Conservation (phyloP, 345 rosid species). For the Syzygium aromaticum region DNA sequence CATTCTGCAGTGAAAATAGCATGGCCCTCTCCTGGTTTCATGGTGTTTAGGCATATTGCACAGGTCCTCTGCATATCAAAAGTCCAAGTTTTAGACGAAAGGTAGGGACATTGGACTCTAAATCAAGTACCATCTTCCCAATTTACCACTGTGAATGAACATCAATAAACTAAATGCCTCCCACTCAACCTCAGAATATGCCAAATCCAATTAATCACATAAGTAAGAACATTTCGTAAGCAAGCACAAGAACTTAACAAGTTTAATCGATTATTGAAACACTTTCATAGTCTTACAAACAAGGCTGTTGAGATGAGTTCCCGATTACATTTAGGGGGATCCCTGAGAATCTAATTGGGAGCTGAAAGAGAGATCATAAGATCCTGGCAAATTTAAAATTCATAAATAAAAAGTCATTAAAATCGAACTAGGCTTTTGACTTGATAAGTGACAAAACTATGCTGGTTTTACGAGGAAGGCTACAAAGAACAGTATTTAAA, state of each 20-base stretch:
- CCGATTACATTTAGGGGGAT: not conserved
- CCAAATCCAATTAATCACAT: not conserved
- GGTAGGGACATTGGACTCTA: not conserved
- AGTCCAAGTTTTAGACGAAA: conserved; percentile 8
- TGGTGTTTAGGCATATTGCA: conserved; percentile 74
- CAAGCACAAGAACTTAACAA: not conserved
- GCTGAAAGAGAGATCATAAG: not conserved
- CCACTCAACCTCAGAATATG: not conserved
- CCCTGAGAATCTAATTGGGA: not conserved
- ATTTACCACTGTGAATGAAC: conserved; percentile 2
- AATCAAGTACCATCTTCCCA: conserved; percentile 1
- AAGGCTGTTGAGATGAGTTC: not conserved
- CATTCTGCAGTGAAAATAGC: conserved; percentile 98
- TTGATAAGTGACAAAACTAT: not conserved
- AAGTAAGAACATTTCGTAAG: not conserved
- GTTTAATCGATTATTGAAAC: not conserved
- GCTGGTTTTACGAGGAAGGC: not conserved
- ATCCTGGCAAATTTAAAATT: not conserved
- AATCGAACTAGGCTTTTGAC: not conserved
- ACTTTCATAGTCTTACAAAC: not conserved
- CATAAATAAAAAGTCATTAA: not conserved
- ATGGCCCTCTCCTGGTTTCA: conserved; percentile 78
- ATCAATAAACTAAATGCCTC: not conserved
- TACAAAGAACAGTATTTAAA: not conserved
- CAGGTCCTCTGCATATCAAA: conserved; percentile 65